Evolutionary conservation across 495 filamentous ascomycete species (phyloP), one percentile per base, ranked within the genome.

Genomic region (Apiosordaria backusii): DNA sequence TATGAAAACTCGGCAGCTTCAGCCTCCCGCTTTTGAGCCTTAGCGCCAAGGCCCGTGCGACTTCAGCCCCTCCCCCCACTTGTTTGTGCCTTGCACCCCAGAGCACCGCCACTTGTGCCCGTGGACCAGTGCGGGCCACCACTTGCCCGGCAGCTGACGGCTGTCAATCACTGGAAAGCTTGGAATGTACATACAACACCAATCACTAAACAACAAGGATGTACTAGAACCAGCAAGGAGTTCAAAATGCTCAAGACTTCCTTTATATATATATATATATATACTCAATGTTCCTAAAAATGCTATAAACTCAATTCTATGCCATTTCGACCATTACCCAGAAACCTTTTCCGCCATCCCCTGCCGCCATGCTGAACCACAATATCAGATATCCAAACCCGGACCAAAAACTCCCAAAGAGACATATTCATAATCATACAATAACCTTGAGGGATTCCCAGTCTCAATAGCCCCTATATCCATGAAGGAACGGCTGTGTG

Each of bases 1-100:
- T 61, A 62, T 67, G 68, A 74, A 75, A 75, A 73, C 55, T 73
- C 69, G 61, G 64, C 27, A 61, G 24, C 62, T 61, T 75, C 69
- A 73, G 69, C 73, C 69, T 72, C 71, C 73, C 26, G 24, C 63
- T 62, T 70, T 70, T 27, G 61, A 61, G 65, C 61, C 45, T 15
- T 61, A 40, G 57, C 57, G 64, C 65, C 27, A 24, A 52, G 16
- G 25, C 19, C 50, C n/a, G 62, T 64, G 62, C 64, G 22, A 52
- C 25, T 13, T 19, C 19, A 26, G 27, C 59, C 25, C 27, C 59
- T 19, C 25, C 59, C 29, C 24, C 26, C 53, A 61, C 24, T 54
- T 54, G 16, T 57, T 7, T 7, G 35, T 45, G 35, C 35, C 35
- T 45, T n/a, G n/a, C n/a, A 45, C 35, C 35, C 35, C 35, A 45